Base-by-base conservation (phyloP, 306 rosid genomes). In the Fragaria ananassa region DNA sequence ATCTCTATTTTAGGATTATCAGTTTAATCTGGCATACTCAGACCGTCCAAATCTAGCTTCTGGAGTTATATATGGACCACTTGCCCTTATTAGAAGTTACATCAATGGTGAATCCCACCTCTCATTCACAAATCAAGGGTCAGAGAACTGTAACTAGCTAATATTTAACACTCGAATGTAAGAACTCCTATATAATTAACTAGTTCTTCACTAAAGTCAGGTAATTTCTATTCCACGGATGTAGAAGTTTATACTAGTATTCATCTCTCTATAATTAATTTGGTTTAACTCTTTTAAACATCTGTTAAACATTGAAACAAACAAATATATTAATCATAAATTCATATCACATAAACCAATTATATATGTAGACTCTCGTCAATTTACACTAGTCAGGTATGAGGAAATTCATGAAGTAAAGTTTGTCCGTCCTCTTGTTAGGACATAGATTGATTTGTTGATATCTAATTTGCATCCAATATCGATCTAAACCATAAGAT, bases 31-130 rank as follows among this genome's bases (percentile, higher is more conserved):
- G 56, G 77, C 27, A 46, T 47, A 18, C 54, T 65, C 27, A 54
- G 18, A 72, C 37, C 51, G 68, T 73, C 77, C 69, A 74, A 44
- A 60, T 60, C 31, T 60, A 74, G 45, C 45, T 68, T 83, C 53
- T 14, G 51, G 17, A 46, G 18, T 3, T 13, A 84, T 84, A 41
- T 41, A 8, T 42, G 89, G 91, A 83, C 94, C 85, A 76, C 84
- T 80, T 83, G 37, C 81, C 76, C 78, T 70, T 73, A 65, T 41
- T 65, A 62, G 53, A 76, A 79, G 64, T 73, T 73, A 41, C 53
- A 41, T 29, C 34, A 17, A 34, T 63, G 57, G 64, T 78, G 57
- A 74, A 57, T 41, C 68, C 21, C 17, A 72, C 68, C 44, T 42
- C 15, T 74, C 44, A 9, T 27, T 74, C 31, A 74, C 21, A 72